A percentile compares a stretch with the other conserved stretches of the same genome.
phyloP scores from a whole-genome alignment of 2,329 filamentous ascomycete species.

The Achaetomium macrosporum region DNA sequence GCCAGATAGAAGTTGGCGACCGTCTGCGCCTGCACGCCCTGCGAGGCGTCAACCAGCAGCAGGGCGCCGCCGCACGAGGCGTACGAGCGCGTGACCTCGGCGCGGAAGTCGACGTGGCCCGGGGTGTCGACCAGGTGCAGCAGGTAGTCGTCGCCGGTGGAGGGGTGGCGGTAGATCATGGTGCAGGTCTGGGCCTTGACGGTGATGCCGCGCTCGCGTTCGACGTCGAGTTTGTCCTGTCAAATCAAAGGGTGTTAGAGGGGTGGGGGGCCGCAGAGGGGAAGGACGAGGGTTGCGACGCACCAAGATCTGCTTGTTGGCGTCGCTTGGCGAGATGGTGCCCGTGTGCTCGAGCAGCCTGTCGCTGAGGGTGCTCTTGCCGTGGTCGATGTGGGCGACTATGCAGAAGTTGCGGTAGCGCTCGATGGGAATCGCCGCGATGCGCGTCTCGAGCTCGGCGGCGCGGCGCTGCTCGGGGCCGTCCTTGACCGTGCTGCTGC shows the following conservation, averaged over 20 bases:
- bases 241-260: neutral
- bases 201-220: conserved; percentile 91
- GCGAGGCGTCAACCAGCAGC: conserved; percentile 89
- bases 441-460: conserved; percentile 50
- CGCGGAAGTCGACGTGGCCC: conserved; percentile 94
- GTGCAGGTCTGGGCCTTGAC: conserved; percentile 98
- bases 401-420: conserved; percentile 96
- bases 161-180: conserved; percentile 84
- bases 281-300: neutral
- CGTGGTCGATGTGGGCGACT: conserved; percentile 97
- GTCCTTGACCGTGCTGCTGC: conserved; percentile 15
- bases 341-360: conserved; percentile 89
- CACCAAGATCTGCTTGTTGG: conserved; percentile 84
- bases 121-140: conserved; percentile 95
- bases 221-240: conserved; percentile 91
- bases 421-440: conserved; percentile 69
- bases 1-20: conserved; percentile 98
- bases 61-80: conserved; percentile 91
- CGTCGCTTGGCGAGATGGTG: conserved; percentile 73
- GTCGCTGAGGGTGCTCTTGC: conserved; percentile 93
- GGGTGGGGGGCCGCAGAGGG: neutral
- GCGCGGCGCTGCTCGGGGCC: conserved; percentile 20
- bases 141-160: conserved; percentile 71
- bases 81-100: conserved; percentile 92
- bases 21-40: conserved; percentile 95